Percentiles rank a stretch among this genome's conserved stretches.
Evolutionary conservation across 805 yeast species (phyloP).

Genomic region (Wickerhamiella azymoides): DNA sequence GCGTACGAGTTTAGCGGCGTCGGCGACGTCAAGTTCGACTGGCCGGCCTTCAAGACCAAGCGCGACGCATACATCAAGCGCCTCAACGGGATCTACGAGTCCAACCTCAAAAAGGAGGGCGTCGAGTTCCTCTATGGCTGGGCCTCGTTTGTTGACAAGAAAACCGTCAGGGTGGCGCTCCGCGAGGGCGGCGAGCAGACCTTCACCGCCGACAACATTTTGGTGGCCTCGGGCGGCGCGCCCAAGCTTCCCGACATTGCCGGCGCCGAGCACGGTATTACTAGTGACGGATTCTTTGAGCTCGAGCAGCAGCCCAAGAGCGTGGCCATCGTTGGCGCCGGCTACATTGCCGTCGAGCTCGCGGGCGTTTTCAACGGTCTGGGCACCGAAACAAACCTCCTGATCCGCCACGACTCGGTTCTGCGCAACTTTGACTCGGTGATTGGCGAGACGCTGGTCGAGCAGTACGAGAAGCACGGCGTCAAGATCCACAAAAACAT

Average conservation of each 20-base stretch:
- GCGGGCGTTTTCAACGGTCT: conserved; percentile 88
- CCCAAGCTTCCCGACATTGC: conserved; percentile 58
- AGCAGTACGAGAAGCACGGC: conserved; percentile 68
- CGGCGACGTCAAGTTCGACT: conserved; percentile 51
- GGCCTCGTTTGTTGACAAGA: conserved; percentile 49
- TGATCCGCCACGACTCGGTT: conserved; percentile 84
- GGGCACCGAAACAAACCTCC: conserved; percentile 72
- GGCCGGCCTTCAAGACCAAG: conserved; percentile 70
- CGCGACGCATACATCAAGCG: conserved; percentile 84
- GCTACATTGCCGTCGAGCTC: conserved; percentile 91
- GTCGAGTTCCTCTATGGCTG: conserved; percentile 79
- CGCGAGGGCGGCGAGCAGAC: conserved; percentile 43
- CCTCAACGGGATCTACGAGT: conserved; percentile 84
- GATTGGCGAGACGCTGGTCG: conserved; percentile 67
- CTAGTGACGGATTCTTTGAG: conserved; percentile 83
- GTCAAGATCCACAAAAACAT: conserved; percentile 62
- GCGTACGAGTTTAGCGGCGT: conserved; percentile 70
- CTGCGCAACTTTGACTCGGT: conserved; percentile 75
- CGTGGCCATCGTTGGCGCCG: conserved; percentile 95
- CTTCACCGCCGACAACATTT: conserved; percentile 67
- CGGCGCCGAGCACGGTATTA: conserved; percentile 72
- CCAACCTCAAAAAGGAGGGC: conserved; percentile 74
- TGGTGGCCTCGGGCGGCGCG: conserved; percentile 89
- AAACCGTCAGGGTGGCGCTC: conserved; percentile 58
- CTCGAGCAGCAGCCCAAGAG: conserved; percentile 72